Base-by-base conservation (phyloP, 2,329 filamentous ascomycete species). In the Fusarium sp. region DNA sequence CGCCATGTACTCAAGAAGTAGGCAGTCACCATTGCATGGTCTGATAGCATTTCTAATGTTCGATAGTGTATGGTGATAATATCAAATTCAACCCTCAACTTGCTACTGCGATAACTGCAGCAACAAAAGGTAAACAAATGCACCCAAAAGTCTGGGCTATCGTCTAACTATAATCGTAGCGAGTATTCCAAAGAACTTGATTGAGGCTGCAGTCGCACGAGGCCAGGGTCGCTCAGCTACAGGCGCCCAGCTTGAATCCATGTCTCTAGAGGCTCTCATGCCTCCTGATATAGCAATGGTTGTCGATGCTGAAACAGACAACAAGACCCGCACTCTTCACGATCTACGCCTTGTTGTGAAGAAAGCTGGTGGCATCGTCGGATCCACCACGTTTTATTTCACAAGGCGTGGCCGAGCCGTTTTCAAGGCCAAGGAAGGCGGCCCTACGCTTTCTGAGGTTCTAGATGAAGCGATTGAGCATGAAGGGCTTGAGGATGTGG, bases 241-340 rank as follows among this genome's bases (percentile, higher is more conserved):
- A 7, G 96, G 96, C 56, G 87, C 88, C 18, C 85, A 89, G 16
- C 88, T 98, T n/a, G 94, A 98, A 77, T 84, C 83, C 34, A 80
- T 96, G 54, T 92, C 90, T 1, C 85, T 97, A 54, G 95, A 98
- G 83, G 90, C 90, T 27, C 92, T 98, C 71, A 82, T 97, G 65
- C 92, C 93, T 4, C 88, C 91, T 4, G 89, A 91, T 32, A 87
- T 94, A 3, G 94, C 93, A 13, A 84, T 95, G 8, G 90, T 98
- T 13, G 87, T 97, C 76, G 94, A 98, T 74, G 90, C 91, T 74
- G 91, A 96, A 79, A 95, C 94, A 7, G 94, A 97, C 75, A 94
- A 89, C 79, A 94, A 92, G 79, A 84, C 86, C 42, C 89, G 93
- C 32, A 88, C 90, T 10, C 79, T 97, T 48, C 88, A 92, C 74